Percentiles rank a stretch among this genome's conserved stretches.
These are phyloP conservation scores for Brassica incana DNA, from an alignment of 345 rosid genomes.

Conservation along the genomic window DNA sequence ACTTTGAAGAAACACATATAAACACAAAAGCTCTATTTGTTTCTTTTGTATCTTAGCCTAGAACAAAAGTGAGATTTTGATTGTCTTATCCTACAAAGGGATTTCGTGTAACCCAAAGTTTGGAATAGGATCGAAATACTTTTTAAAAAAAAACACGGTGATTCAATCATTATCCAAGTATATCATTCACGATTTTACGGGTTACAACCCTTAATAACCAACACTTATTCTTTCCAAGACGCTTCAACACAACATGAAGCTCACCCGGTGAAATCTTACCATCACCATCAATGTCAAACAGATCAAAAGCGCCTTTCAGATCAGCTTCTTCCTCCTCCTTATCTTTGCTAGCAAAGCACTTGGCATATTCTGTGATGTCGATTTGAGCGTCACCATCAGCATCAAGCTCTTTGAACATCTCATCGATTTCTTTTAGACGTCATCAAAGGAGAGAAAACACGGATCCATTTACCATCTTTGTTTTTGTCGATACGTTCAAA, in stretches of 20 bases:
- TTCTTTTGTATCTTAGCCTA: too few relatives aligned
- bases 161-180: too few relatives aligned
- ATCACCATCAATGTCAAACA: conserved; percentile 24
- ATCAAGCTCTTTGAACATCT: conserved; percentile 28
- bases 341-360: not conserved
- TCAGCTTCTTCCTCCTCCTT: not conserved
- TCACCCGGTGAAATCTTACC: conserved; percentile 30
- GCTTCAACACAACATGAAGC: conserved; percentile 8
- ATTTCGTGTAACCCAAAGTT: too few relatives aligned
- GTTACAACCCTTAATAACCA: not conserved
- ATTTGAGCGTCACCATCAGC: conserved; percentile 7
- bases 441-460: conserved; percentile 10
- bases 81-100: too few relatives aligned
- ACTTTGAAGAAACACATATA: too few relatives aligned
- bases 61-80: too few relatives aligned
- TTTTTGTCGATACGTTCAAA: conserved; percentile 13
- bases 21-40: too few relatives aligned
- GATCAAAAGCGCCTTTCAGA: conserved; percentile 15
- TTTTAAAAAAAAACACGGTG: too few relatives aligned
- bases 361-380: not conserved
- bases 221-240: conserved; percentile 11
- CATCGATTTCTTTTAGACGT: conserved; percentile 11
- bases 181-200: too few relatives aligned
- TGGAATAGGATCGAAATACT: too few relatives aligned
- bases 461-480: conserved; percentile 27